Evolutionary conservation across 441 rosid species (phyloP).

Genomic region (Brassica balearica): DNA sequence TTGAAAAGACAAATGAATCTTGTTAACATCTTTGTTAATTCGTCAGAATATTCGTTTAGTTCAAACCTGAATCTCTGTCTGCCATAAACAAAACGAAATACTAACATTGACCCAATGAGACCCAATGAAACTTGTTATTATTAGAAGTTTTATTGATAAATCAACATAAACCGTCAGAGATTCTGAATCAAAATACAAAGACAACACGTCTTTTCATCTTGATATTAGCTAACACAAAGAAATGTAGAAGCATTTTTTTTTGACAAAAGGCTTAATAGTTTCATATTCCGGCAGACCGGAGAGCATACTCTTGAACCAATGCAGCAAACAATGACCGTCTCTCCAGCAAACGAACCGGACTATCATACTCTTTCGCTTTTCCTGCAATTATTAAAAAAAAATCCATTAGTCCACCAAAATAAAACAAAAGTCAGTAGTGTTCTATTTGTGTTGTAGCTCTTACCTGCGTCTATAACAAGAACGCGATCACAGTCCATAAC

Average conservation of each 20-base stretch:
- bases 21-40: slow-evolving; percentile 25
- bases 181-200: not conserved
- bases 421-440: not conserved
- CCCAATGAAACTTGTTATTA: not conserved
- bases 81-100: slow-evolving; percentile 3
- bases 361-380: slow-evolving; percentile 74
- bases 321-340: slow-evolving; percentile 43
- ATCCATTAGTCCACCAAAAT: not conserved
- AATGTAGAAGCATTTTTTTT: not conserved
- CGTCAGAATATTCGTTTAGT: slow-evolving; percentile 14
- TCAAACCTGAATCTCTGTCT: slow-evolving; percentile 22
- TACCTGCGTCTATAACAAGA: slow-evolving; percentile 90
- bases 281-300: slow-evolving; percentile 7
- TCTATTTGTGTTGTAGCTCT: not conserved
- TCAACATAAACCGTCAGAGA: not conserved
- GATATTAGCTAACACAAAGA: not conserved
- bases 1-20: slow-evolving; percentile 29
- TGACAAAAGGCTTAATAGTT: not conserved
- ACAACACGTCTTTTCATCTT: not conserved
- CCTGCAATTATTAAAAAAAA: slow-evolving; percentile 50
- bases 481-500: slow-evolving; percentile 97
- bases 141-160: not conserved
- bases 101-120: not conserved
- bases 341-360: slow-evolving; percentile 73
- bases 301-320: slow-evolving; percentile 4